A percentile compares a stretch with the other conserved stretches of the same genome.
Evolutionary conservation across 805 yeast genomes (phyloP).

Genomic region (Tetrapisispora phaffii): DNA sequence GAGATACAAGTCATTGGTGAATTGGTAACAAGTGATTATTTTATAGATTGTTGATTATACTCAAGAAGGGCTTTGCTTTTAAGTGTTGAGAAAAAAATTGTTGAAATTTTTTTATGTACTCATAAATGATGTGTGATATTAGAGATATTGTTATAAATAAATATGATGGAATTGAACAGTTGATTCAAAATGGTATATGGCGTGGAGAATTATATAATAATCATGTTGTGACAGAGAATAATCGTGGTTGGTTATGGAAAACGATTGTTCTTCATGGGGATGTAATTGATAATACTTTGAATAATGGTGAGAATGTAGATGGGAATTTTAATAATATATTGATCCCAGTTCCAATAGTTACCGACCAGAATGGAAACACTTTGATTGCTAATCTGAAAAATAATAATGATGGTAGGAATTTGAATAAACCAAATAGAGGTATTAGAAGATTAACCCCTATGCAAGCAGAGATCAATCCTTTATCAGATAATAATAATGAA

Average conservation of each 20-base stretch:
- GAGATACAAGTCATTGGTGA: no score
- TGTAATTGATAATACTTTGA: conserved; percentile 4
- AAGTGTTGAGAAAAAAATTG: no score
- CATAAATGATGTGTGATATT: background rate
- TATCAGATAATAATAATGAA: conserved; percentile 1
- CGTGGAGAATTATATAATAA: conserved; percentile 19
- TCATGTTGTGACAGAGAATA: conserved; percentile 4
- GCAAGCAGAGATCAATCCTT: conserved; percentile 9
- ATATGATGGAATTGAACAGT: conserved; percentile 20
- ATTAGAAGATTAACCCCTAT: conserved; percentile 21
- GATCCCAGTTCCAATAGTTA: conserved; percentile 12
- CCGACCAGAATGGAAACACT: conserved; percentile 5
- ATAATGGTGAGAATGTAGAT: conserved; percentile 2
- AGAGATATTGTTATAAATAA: conserved; percentile 10
- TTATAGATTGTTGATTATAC: no score
- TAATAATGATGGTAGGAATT: background rate
- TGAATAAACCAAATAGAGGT: conserved; percentile 4
- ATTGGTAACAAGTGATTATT: no score
- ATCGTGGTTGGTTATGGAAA: conserved; percentile 29
- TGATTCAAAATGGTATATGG: conserved; percentile 25
- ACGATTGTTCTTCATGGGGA: conserved; percentile 16
- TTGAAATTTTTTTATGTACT: background rate
- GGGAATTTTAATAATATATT: conserved; percentile 1
- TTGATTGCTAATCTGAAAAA: background rate
- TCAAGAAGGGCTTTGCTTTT: no score